Percentiles rank a stretch among this genome's conserved stretches.
phyloP scores from a whole-genome alignment of 2,329 filamentous ascomycete species.

The Xylaria sp. region DNA sequence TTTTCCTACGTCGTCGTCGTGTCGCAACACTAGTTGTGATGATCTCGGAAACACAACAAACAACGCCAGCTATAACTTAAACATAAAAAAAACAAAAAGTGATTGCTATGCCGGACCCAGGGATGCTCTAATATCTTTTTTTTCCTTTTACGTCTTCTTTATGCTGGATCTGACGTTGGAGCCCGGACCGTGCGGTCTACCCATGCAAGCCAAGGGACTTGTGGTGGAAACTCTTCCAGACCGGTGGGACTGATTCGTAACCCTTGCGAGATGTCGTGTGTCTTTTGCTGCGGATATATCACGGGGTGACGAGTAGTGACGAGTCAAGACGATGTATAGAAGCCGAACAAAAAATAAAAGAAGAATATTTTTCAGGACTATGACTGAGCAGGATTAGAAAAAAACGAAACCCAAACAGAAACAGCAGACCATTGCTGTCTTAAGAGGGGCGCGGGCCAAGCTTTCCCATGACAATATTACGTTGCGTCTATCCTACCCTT shows the following conservation, averaged over 20 bases:
- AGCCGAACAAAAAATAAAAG: neutral
- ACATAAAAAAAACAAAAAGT: neutral
- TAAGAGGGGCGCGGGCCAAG: neutral
- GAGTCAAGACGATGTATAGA: constrained; percentile 25
- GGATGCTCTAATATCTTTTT: constrained; percentile 14
- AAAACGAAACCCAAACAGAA: neutral
- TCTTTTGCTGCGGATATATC: constrained; percentile 11
- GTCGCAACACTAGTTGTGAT: neutral
- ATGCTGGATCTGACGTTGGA: constrained; percentile 31
- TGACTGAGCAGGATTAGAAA: neutral
- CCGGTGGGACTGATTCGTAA: constrained; percentile 45
- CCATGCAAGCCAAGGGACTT: constrained; percentile 24
- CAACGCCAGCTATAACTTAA: constrained; percentile 7
- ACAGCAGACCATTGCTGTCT: neutral
- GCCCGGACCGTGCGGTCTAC: constrained; percentile 26
- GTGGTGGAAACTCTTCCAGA: constrained; percentile 31
- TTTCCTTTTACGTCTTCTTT: constrained; percentile 29
- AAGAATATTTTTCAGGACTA: neutral
- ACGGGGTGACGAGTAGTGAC: neutral
- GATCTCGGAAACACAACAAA: neutral
- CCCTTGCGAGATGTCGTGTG: constrained; percentile 31
- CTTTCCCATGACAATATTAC: constrained; percentile 1
- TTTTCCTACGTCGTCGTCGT: constrained; percentile 1
- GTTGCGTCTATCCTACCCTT: neutral
- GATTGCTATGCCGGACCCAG: neutral